Evolutionary conservation across 73 alveolate species (phyloP).

Genomic region (Paramecium pentaurelia): DNA sequence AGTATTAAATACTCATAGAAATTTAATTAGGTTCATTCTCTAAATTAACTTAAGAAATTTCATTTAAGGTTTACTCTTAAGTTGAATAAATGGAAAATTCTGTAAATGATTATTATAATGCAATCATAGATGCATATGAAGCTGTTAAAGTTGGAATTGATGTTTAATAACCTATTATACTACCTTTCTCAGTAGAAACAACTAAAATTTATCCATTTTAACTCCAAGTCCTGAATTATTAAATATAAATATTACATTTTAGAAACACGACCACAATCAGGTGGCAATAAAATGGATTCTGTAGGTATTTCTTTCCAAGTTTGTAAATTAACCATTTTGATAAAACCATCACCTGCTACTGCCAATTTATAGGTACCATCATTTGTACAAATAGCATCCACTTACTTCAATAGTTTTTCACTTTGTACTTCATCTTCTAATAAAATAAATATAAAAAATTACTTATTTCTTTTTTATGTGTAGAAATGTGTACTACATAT

Average conservation of each 20-base stretch:
- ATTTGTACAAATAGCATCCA: slow-evolving; percentile 83
- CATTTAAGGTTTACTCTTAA: slow-evolving; percentile 54
- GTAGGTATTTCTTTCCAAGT: slow-evolving; percentile 77
- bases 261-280: slow-evolving; percentile 43
- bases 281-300: slow-evolving; percentile 58
- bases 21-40: slow-evolving; percentile 78
- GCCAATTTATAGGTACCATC: slow-evolving; percentile 84
- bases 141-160: slow-evolving; percentile 76
- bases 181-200: slow-evolving; percentile 84
- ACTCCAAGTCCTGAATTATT: slow-evolving; percentile 75
- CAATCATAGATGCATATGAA: slow-evolving; percentile 68
- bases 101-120: slow-evolving; percentile 72
- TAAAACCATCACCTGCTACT: slow-evolving; percentile 86
- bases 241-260: neutral
- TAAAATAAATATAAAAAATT: neutral
- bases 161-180: slow-evolving; percentile 75
- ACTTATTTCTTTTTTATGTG: slow-evolving; percentile 73
- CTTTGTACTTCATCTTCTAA: slow-evolving; percentile 83
- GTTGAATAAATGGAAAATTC: slow-evolving; percentile 71
- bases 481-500: slow-evolving; percentile 81
- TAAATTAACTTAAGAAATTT: slow-evolving; percentile 58
- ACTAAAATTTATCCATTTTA: slow-evolving; percentile 94
- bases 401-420: slow-evolving; percentile 76
- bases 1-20: slow-evolving; percentile 75
- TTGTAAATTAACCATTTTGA: slow-evolving; percentile 75